Evolutionary conservation across 1,139 yeast genomes (phyloP).

Genomic region (Hanseniaspora sp.): DNA sequence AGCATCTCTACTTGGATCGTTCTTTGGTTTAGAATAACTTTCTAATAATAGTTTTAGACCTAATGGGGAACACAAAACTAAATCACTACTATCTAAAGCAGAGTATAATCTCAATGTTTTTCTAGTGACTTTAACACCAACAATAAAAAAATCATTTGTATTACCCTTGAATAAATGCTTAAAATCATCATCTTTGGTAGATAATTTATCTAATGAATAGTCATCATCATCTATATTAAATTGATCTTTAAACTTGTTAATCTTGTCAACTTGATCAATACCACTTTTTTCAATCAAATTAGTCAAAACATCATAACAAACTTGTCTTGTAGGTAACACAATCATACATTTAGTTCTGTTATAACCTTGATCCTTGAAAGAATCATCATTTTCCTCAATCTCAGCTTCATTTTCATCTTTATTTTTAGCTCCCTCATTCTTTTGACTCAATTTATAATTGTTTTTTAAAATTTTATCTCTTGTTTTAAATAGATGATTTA

Average conservation of each 20-base stretch:
- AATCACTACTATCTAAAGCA: constrained; percentile 73
- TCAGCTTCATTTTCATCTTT: constrained; percentile 70
- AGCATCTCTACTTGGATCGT: constrained; percentile 28
- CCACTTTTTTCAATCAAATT: constrained; percentile 55
- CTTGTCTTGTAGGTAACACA: constrained; percentile 71
- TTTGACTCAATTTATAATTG: constrained; percentile 41
- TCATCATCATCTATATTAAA: constrained; percentile 44
- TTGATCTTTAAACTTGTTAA: constrained; percentile 60
- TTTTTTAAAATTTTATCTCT: constrained; percentile 72
- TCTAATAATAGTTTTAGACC: constrained; percentile 68
- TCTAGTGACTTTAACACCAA: constrained; percentile 82
- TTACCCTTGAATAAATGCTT: constrained; percentile 73
- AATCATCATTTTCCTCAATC: constrained; percentile 35
- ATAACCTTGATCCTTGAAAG: constrained; percentile 84
- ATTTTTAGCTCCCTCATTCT: constrained; percentile 42
- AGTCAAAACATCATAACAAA: constrained; percentile 62
- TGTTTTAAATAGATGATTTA: constrained; percentile 78
- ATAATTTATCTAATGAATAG: constrained; percentile 53
- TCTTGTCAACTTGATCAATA: constrained; percentile 66
- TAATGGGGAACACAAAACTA: constrained; percentile 82
- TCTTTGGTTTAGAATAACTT: constrained; percentile 30
- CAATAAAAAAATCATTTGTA: constrained; percentile 79
- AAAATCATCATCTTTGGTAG: constrained; percentile 45
- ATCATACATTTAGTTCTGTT: constrained; percentile 84
- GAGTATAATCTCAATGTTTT: constrained; percentile 76